Conservation (phyloP, 2,329 filamentous ascomycete genomes). For the Trichoderma koningii region DNA sequence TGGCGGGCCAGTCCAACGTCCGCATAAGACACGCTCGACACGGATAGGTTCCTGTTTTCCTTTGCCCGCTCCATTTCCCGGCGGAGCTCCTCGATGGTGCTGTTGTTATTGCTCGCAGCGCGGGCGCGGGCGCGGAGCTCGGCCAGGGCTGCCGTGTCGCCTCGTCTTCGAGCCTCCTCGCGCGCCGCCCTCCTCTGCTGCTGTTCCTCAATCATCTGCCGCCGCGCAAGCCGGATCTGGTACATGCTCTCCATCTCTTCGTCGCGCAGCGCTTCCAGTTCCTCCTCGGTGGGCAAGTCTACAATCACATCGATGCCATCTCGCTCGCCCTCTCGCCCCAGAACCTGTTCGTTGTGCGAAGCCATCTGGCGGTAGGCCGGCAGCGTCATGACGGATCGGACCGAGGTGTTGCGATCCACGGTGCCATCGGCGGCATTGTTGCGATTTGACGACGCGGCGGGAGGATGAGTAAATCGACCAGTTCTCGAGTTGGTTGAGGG, state of each 20-base stretch:
- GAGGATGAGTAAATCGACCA: slow-evolving; percentile 5
- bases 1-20: slow-evolving; percentile 75
- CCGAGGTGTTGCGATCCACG: slow-evolving; percentile 79
- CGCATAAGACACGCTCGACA: slow-evolving; percentile 75
- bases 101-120: slow-evolving; percentile 46
- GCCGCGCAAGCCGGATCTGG: slow-evolving; percentile 78
- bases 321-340: slow-evolving; percentile 87
- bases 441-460: slow-evolving; percentile 9
- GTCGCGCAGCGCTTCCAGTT: slow-evolving; percentile 76
- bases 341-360: slow-evolving; percentile 74
- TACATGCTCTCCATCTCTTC: slow-evolving; percentile 92
- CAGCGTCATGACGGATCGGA: slow-evolving; percentile 92
- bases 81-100: slow-evolving; percentile 62
- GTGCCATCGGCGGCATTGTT: slow-evolving; percentile 39
- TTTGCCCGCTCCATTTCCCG: slow-evolving; percentile 58
- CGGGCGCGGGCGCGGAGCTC: slow-evolving; percentile 62
- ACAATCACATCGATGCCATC: slow-evolving; percentile 89
- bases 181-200: slow-evolving; percentile 72
- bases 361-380: slow-evolving; percentile 78
- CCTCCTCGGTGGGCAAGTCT: slow-evolving; percentile 78
- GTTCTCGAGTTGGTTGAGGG: slow-evolving; percentile 27
- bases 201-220: slow-evolving; percentile 73
- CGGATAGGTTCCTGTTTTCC: slow-evolving; percentile 63
- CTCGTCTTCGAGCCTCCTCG: slow-evolving; percentile 69
- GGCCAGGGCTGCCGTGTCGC: slow-evolving; percentile 70